Evolutionary conservation across 176 grass and related monocot species (phyloP).

Genomic region (Tuctoria greenei): DNA sequence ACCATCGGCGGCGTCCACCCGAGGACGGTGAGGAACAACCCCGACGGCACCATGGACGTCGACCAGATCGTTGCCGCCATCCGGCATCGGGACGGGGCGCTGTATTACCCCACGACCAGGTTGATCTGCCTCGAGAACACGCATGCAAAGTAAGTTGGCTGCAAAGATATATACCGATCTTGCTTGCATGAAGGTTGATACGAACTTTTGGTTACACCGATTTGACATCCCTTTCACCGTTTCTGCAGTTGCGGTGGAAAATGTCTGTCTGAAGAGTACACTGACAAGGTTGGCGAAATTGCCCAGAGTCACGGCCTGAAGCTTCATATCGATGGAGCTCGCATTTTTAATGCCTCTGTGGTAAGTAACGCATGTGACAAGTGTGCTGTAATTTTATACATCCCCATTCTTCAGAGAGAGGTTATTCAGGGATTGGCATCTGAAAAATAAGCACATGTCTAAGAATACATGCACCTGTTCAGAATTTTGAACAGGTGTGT

Average conservation of each 20-base stretch:
- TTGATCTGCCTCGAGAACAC: constrained; percentile 98
- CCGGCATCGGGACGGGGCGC: constrained; percentile 37
- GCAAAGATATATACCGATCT: not conserved
- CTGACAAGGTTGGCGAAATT: constrained; percentile 74
- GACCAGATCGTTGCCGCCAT: constrained; percentile 67
- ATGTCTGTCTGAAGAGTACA: constrained; percentile 73
- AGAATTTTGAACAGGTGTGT: not conserved
- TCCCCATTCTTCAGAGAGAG: not conserved
- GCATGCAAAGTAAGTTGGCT: constrained; percentile 74
- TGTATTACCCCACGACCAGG: constrained; percentile 77
- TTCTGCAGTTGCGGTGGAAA: constrained; percentile 70
- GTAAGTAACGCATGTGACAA: constrained; percentile 46
- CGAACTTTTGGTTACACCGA: not conserved
- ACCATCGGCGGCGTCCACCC: constrained; percentile 83
- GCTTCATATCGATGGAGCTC: constrained; percentile 94
- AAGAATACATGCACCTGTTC: not conserved
- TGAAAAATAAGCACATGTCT: not conserved
- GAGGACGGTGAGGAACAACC: constrained; percentile 67
- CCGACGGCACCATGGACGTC: constrained; percentile 82
- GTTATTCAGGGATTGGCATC: not conserved
- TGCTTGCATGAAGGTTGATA: too few relatives aligned
- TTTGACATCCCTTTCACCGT: not conserved
- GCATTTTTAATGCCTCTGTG: constrained; percentile 93
- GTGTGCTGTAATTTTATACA: too few relatives aligned
- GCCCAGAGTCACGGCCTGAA: constrained; percentile 72